Conservation (phyloP, 2,329 filamentous ascomycete genomes). For the Aspergillus pseudoviridinutans region DNA sequence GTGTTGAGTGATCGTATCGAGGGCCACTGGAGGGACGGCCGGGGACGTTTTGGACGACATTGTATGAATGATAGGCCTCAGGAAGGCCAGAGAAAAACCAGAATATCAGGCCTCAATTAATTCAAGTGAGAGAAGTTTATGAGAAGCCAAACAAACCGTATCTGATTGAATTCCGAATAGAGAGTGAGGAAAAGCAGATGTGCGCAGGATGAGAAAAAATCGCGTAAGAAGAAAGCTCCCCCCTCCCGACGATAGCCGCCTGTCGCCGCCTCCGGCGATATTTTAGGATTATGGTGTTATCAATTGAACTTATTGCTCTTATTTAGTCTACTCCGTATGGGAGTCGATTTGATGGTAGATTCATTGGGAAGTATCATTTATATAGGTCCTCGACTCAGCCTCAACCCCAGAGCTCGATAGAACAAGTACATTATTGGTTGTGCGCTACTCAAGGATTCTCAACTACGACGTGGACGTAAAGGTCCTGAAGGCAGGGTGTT, state of each 20-base stretch:
- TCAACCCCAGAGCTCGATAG: not conserved
- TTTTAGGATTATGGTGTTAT: not conserved
- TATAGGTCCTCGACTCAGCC: not conserved
- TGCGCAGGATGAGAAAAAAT: not conserved
- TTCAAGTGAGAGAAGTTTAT: not conserved
- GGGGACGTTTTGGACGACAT: conserved; percentile 50
- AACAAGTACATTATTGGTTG: not conserved
- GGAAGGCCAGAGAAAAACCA: not conserved
- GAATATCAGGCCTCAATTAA: not conserved
- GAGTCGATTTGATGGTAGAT: not conserved
- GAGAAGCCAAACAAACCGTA: not conserved
- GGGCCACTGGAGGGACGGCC: conserved; percentile 52
- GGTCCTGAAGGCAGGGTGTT: too few relatives aligned
- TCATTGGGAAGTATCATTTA: not conserved
- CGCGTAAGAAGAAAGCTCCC: not conserved
- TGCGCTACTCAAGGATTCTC: not conserved
- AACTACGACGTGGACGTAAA: not conserved
- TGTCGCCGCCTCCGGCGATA: not conserved
- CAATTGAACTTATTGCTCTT: not conserved
- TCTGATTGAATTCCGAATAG: not conserved
- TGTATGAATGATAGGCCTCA: conserved; percentile 6
- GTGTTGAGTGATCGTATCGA: conserved; percentile 72
- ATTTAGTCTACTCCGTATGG: not conserved
- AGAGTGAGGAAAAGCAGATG: not conserved
- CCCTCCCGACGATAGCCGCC: not conserved